phyloP scores from a whole-genome alignment of 164 flowering plant species.

The Stephania yunnanensis region DNA sequence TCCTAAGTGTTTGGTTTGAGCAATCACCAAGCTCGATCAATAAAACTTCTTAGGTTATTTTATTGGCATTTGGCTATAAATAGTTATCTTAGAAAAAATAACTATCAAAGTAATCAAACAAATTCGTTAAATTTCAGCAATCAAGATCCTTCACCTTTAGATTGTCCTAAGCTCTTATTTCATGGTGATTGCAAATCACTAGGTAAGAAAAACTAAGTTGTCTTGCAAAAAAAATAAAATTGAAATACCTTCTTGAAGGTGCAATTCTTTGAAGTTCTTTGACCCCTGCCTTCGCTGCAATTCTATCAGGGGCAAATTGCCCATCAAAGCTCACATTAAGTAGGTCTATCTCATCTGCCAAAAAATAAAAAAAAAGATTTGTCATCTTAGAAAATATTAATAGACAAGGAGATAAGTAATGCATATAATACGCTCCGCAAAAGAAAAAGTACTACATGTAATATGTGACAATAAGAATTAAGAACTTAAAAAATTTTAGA shows the following conservation, averaged over 20 bases:
- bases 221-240: not conserved
- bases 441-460: too few species aligned
- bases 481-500: too few species aligned
- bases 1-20: too few species aligned
- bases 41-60: too few species aligned
- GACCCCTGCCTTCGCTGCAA: not conserved
- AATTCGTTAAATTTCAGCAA: not conserved
- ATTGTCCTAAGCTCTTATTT: not conserved
- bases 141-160: not conserved
- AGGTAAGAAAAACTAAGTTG: not conserved
- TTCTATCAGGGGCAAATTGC: constrained; percentile 67
- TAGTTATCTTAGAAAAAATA: too few species aligned
- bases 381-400: constrained; percentile 4
- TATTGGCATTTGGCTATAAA: too few species aligned
- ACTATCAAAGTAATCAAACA: not conserved
- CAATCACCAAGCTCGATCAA: too few species aligned
- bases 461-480: too few species aligned
- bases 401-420: not conserved
- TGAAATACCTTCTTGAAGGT: not conserved
- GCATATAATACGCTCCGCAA: too few species aligned
- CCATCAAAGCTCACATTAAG: constrained; percentile 98
- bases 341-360: constrained; percentile 83
- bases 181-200: not conserved
- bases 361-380: constrained; percentile 9
- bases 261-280: not conserved